Evolutionary conservation across 176 grass and related monocot species (phyloP).

Genomic region (Luzula sylvatica): DNA sequence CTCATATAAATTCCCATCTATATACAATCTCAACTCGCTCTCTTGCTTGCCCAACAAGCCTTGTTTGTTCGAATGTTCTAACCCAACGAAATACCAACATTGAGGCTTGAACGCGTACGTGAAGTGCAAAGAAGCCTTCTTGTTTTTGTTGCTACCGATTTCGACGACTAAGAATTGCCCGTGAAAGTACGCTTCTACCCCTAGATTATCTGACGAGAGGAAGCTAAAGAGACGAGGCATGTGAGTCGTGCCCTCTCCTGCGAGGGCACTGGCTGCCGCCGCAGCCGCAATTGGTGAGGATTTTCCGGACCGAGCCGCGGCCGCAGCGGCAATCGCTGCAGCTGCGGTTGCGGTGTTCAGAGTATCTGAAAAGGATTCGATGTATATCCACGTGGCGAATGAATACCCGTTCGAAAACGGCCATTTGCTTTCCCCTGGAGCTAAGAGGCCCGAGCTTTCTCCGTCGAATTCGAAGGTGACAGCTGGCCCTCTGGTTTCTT

Average conservation of each 20-base stretch:
- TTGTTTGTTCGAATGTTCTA: constrained; percentile 84
- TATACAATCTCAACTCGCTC: constrained; percentile 83
- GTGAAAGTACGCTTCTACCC: constrained; percentile 94
- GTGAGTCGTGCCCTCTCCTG: constrained; percentile 88
- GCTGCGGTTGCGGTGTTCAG: constrained; percentile 93
- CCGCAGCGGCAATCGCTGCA: constrained; percentile 82
- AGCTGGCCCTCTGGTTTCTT: constrained; percentile 56
- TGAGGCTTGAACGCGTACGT: constrained; percentile 87
- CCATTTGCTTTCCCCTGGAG: constrained; percentile 83
- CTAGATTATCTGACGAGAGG: constrained; percentile 85
- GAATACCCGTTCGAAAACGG: constrained; percentile 83
- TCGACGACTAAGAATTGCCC: constrained; percentile 95
- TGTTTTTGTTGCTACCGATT: constrained; percentile 62
- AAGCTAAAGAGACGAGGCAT: constrained; percentile 96
- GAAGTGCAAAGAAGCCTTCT: constrained; percentile 92
- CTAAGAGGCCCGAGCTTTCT: constrained; percentile 89
- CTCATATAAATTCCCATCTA: constrained; percentile 73
- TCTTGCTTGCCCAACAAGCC: constrained; percentile 85
- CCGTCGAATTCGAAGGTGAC: constrained; percentile 87
- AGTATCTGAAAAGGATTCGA: constrained; percentile 88
- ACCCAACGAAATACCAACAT: constrained; percentile 85
- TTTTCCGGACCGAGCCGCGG: constrained; percentile 80
- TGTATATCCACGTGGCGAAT: constrained; percentile 92
- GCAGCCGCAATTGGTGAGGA: constrained; percentile 93
- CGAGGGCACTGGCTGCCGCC: constrained; percentile 83